Conservation (phyloP, 2,329 filamentous ascomycete species). For the Beauveria bassiana region DNA sequence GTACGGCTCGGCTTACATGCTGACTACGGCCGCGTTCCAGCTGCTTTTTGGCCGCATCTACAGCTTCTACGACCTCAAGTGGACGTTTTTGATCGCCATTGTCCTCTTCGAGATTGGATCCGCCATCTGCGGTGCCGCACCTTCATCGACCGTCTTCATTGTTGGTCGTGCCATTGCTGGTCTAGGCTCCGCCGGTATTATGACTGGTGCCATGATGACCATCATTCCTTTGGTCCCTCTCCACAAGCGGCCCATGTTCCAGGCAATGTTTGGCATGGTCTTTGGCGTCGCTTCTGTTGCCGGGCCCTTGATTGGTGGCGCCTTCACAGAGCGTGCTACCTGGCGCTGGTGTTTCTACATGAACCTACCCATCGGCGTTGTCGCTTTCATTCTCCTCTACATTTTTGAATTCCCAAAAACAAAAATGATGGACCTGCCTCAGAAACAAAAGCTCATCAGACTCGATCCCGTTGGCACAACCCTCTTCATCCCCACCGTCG, state of each 20-base stretch:
- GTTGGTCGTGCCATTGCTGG: slow-evolving; percentile 50
- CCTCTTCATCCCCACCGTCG: slow-evolving; percentile 51
- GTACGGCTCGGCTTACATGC: slow-evolving; percentile 53
- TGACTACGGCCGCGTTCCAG: slow-evolving; percentile 49
- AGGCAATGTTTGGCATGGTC: slow-evolving; percentile 34
- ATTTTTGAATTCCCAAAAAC: slow-evolving; percentile 37
- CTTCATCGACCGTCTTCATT: slow-evolving; percentile 46
- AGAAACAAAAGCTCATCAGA: slow-evolving; percentile 38
- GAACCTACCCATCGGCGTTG: slow-evolving; percentile 24
- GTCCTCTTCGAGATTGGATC: slow-evolving; percentile 48
- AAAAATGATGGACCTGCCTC: slow-evolving; percentile 18
- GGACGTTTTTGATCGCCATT: slow-evolving; percentile 39
- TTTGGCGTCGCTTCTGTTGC: slow-evolving; percentile 30
- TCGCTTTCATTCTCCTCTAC: slow-evolving; percentile 40
- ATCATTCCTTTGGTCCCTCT: slow-evolving; percentile 53
- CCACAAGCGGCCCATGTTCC: slow-evolving; percentile 51
- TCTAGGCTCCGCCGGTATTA: slow-evolving; percentile 48
- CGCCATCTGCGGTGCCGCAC: slow-evolving; percentile 45
- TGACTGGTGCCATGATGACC: slow-evolving; percentile 48
- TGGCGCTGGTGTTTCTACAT: slow-evolving; percentile 12
- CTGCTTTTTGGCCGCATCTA: slow-evolving; percentile 47
- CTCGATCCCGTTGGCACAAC: slow-evolving; percentile 53
- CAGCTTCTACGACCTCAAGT: slow-evolving; percentile 44
- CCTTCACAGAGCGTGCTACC: slow-evolving; percentile 14
- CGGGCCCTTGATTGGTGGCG: slow-evolving; percentile 18